Percentiles rank a stretch among this genome's conserved stretches.
Conservation (phyloP, 2,329 filamentous ascomycete species). For the Arthrobotrys sphaeroides region DNA sequence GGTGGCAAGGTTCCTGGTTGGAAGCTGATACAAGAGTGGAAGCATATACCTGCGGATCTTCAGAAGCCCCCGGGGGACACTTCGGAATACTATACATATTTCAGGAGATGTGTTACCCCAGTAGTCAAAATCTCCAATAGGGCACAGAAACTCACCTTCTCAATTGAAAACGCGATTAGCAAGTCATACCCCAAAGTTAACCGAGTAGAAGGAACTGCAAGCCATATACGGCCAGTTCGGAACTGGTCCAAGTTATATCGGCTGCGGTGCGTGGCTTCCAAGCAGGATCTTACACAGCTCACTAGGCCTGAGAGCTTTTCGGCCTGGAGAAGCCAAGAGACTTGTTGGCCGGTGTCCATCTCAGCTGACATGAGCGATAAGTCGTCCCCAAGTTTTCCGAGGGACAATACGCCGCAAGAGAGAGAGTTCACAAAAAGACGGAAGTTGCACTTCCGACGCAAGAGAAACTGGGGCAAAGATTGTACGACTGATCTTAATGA, state of each 20-base stretch:
- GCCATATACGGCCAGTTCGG: conserved; percentile 17
- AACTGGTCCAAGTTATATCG: conserved; percentile 65
- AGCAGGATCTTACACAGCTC: conserved; percentile 57
- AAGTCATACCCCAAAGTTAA: conserved; percentile 24
- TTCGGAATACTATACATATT: conserved; percentile 39
- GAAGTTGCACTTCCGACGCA: conserved; percentile 69
- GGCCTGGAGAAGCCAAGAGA: conserved; percentile 61
- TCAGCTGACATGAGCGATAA: conserved; percentile 76
- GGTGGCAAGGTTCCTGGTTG: conserved; percentile 45
- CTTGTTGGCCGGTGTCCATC: conserved; percentile 71
- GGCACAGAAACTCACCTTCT: conserved; percentile 23
- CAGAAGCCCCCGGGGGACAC: conserved; percentile 28
- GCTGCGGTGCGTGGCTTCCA: conserved; percentile 70
- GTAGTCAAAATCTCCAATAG: conserved; percentile 19
- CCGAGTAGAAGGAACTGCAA: conserved; percentile 15
- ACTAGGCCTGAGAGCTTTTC: conserved; percentile 57
- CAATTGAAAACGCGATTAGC: conserved; percentile 9
- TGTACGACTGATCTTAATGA: conserved; percentile 78
- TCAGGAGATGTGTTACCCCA: conserved; percentile 34
- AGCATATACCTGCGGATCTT: conserved; percentile 35
- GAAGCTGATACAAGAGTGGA: conserved; percentile 47
- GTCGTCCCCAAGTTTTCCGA: neutral
- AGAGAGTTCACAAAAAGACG: conserved; percentile 73
- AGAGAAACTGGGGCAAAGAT: conserved; percentile 78
- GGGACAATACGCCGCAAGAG: conserved; percentile 60